These are phyloP conservation scores for Lipomyces yamadae DNA, from an alignment of 805 yeast genomes.

Conservation along the genomic window DNA sequence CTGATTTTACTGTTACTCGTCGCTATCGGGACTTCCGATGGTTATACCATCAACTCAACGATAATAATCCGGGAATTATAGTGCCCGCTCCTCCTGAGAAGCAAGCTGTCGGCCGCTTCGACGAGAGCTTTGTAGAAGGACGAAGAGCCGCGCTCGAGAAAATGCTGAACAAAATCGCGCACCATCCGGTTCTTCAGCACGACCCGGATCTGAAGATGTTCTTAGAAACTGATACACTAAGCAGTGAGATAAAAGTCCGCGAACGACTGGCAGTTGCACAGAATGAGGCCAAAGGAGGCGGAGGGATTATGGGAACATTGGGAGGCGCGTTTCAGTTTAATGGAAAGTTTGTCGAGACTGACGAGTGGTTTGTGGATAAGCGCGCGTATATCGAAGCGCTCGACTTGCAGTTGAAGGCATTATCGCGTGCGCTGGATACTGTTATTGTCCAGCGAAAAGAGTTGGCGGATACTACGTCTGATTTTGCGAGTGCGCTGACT, in stretches of 20 bases:
- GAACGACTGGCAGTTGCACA: constrained; percentile 62
- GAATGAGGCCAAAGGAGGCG: constrained; percentile 45
- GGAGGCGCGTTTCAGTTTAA: constrained; percentile 67
- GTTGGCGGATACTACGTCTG: constrained; percentile 68
- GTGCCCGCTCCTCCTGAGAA: constrained; percentile 97
- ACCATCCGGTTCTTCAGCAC: constrained; percentile 58
- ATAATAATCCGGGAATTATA: constrained; percentile 85
- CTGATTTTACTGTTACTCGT: constrained; percentile 68
- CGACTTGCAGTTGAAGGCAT: constrained; percentile 71
- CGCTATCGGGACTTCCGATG: constrained; percentile 92
- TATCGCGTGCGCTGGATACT: constrained; percentile 72
- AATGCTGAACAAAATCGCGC: constrained; percentile 78
- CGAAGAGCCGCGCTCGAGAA: constrained; percentile 82
- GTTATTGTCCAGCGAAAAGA: constrained; percentile 79
- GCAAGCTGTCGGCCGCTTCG: constrained; percentile 89
- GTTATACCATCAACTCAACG: constrained; percentile 86
- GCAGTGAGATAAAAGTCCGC: constrained; percentile 68
- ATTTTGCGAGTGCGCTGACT: constrained; percentile 61
- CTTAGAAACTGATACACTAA: constrained; percentile 72
- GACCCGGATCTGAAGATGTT: constrained; percentile 83
- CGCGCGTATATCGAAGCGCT: constrained; percentile 69
- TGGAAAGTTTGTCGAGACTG: constrained; percentile 71
- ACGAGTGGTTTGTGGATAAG: constrained; percentile 74
- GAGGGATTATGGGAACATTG: constrained; percentile 45
- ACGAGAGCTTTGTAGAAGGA: constrained; percentile 84